Evolutionary conservation across 352 stramenopile species (phyloP).

Genomic region (Phytophthora idaei): DNA sequence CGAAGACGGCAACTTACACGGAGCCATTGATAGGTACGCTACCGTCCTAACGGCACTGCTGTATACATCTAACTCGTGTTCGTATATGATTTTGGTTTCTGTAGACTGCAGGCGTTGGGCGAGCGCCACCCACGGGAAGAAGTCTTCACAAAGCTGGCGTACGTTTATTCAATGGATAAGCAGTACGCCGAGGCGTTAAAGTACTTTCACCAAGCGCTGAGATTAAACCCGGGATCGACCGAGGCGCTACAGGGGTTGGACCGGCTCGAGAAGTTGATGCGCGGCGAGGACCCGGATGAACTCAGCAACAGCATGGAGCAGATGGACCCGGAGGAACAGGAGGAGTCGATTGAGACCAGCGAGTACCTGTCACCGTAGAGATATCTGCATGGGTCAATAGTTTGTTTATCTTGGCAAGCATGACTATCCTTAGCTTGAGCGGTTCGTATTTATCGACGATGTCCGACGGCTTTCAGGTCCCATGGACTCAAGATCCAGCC

Average conservation of each 20-base stretch:
- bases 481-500: not conserved
- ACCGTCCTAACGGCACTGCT: no score
- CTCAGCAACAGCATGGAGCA: constrained; percentile 68
- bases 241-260: constrained; percentile 65
- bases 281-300: constrained; percentile 75
- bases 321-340: constrained; percentile 57
- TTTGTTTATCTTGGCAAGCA: constrained; percentile 11
- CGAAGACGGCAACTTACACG: constrained; percentile 51
- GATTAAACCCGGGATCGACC: constrained; percentile 57
- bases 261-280: constrained; percentile 82
- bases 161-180: constrained; percentile 75
- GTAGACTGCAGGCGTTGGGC: constrained; percentile 48
- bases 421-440: not conserved
- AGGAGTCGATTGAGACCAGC: constrained; percentile 58
- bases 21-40: constrained; percentile 66
- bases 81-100: not conserved
- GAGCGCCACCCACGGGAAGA: constrained; percentile 63
- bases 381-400: constrained; percentile 2
- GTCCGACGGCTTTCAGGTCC: constrained; percentile 7
- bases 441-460: constrained; percentile 4
- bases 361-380: constrained; percentile 51
- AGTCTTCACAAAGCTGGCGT: constrained; percentile 78
- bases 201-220: constrained; percentile 70
- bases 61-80: constrained; percentile 3
- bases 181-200: constrained; percentile 70